phyloP scores from a whole-genome alignment of 129 eudicot genomes.

The Smallanthus sonchifolius region DNA sequence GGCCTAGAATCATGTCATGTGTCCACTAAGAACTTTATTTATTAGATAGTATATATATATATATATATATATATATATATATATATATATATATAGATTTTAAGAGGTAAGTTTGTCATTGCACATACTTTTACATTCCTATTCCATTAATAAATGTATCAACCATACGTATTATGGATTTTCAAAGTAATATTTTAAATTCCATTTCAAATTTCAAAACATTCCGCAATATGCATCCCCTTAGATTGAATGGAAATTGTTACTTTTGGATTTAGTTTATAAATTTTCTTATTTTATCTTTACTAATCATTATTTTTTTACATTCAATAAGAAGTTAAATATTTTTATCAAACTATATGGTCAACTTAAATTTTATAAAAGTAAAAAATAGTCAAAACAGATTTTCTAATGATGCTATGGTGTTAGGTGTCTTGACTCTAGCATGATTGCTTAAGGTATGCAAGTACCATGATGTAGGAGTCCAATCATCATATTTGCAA shows the following conservation, averaged over 20 bases:
- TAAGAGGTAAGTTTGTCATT: too few relatives aligned
- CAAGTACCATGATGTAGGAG: slow-evolving; percentile 19
- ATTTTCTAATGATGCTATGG: background rate
- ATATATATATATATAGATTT: too few relatives aligned
- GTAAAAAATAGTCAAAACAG: background rate
- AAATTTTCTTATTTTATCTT: background rate
- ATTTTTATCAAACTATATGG: background rate
- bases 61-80: too few relatives aligned
- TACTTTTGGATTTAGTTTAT: background rate
- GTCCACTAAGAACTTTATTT: too few relatives aligned
- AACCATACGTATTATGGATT: too few relatives aligned
- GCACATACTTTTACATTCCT: too few relatives aligned
- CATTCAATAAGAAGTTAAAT: background rate
- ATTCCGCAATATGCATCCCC: background rate
- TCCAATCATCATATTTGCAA: slow-evolving; percentile 14
- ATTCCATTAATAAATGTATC: too few relatives aligned
- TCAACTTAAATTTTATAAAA: background rate
- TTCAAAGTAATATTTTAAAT: too few relatives aligned
- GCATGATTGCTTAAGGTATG: slow-evolving; percentile 25
- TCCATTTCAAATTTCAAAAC: too few relatives aligned
- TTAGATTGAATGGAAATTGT: background rate
- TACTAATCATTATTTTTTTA: background rate
- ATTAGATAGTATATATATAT: too few relatives aligned
- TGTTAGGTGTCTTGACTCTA: background rate
- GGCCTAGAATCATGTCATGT: too few relatives aligned